Base-by-base conservation (phyloP, 257 asterid genomes). In the Rhazya stricta region DNA sequence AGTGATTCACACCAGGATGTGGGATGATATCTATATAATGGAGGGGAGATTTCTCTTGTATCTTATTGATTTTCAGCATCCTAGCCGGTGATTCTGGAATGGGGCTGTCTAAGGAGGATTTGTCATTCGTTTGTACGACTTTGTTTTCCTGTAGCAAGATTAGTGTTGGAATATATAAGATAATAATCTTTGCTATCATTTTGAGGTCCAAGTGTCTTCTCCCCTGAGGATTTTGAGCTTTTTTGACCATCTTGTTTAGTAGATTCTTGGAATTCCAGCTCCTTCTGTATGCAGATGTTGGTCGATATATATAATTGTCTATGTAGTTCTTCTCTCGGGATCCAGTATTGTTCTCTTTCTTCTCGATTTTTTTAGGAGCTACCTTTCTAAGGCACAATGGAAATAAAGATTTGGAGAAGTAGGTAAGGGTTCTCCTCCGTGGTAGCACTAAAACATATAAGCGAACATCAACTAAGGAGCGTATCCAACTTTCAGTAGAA, bases 21-120 rank as follows among this genome's bases (percentile, higher is more conserved):
- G 60, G 43, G 60, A 36, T 39, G 78, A 41, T 30, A 54, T 29
- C 21, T 70, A 50, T 70, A 37, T 46, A 30, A 51, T 61, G 19
- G 51, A 34, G 32, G 39, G 75, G 69, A 32, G 46, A 34, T 71
- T 65, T 72, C 57, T 39, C 46, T 66, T 74, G 77, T 78, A 71
- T 62, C 37, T 62, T 72, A n/a, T 61, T 58, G 62, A 71, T 74
- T 54, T 34, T 48, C 32, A 16, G 46, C 57, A 67, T 67, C 71
- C 48, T 67, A 69, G 65, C 71, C 32, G 5, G 27, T 19, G 71
- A 68, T 68, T 78, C 76, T 75, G 36, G 48, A 61, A 10, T 48
- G 8, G 25, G 25, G 36, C 48, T 30, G 12, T 12, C 21, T 13
- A 42, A 19, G 29, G 13, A 21, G 4, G 53, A 25, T 6, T n/a